Evolutionary conservation across 1,284 basidiomycete genomes (phyloP).

Genomic region (Cryptococcus hybrid): DNA sequence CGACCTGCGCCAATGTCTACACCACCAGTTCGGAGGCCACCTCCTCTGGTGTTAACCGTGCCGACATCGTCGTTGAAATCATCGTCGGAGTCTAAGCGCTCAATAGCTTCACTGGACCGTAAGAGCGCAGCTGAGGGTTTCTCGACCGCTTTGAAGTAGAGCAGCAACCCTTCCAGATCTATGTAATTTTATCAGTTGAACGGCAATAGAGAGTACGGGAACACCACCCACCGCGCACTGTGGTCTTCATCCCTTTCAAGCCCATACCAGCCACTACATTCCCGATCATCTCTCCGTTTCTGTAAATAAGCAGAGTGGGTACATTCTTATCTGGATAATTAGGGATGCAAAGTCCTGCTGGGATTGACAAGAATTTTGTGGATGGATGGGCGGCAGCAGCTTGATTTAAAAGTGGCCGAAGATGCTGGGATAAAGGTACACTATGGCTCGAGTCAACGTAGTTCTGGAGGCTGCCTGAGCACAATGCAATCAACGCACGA

Average conservation of each 20-base stretch:
- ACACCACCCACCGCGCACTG: constrained; percentile 66
- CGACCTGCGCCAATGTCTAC: constrained; percentile 20
- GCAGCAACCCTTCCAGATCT: constrained; percentile 46
- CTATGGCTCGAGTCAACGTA: constrained; percentile 49
- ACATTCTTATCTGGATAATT: constrained; percentile 90
- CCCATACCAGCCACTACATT: constrained; percentile 69
- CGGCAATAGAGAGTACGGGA: background rate
- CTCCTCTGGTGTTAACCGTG: constrained; percentile 31
- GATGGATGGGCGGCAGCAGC: background rate
- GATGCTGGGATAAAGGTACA: constrained; percentile 71
- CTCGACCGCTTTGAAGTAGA: constrained; percentile 40
- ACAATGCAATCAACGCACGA: constrained; percentile 44
- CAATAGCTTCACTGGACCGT: constrained; percentile 4
- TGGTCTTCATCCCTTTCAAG: constrained; percentile 69
- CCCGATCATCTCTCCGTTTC: constrained; percentile 81
- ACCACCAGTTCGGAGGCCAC: constrained; percentile 34
- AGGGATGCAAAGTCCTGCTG: constrained; percentile 92
- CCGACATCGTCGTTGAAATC: constrained; percentile 31
- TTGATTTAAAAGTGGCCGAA: constrained; percentile 65
- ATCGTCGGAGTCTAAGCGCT: constrained; percentile 22
- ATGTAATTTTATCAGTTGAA: background rate
- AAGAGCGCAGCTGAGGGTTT: constrained; percentile 35
- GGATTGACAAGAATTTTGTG: constrained; percentile 94
- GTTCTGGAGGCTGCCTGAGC: background rate
- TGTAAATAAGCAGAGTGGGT: constrained; percentile 90